A percentile compares a stretch with the other conserved stretches of the same genome.
Evolutionary conservation across 2,329 filamentous ascomycete genomes (phyloP).

Genomic region (Sordariomycetes sp.): DNA sequence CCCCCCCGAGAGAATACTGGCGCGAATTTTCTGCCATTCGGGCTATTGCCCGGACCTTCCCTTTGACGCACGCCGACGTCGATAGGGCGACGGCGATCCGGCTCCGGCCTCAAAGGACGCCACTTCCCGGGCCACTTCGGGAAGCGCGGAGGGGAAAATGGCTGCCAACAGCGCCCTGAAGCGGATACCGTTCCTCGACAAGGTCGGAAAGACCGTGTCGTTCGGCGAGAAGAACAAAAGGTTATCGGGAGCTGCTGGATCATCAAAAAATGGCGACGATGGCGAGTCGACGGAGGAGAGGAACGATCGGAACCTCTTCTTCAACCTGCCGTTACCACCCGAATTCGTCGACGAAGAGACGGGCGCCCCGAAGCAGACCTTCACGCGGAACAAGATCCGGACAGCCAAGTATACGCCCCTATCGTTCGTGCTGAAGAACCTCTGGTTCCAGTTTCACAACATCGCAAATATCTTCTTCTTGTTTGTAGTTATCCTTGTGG

Average conservation of each 20-base stretch:
- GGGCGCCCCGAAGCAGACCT: constrained; percentile 59
- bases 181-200: constrained; percentile 70
- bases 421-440: constrained; percentile 90
- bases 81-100: neutral
- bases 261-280: constrained; percentile 16
- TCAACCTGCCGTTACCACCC: constrained; percentile 72
- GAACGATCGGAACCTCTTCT: constrained; percentile 57
- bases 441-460: constrained; percentile 98
- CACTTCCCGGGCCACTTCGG: neutral
- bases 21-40: neutral
- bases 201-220: constrained; percentile 50
- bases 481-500: constrained; percentile 86
- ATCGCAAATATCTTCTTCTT: constrained; percentile 98
- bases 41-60: constrained; percentile 1
- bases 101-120: neutral
- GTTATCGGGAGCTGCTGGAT: constrained; percentile 23
- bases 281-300: constrained; percentile 25
- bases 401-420: constrained; percentile 96
- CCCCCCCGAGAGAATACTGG: constrained; percentile 1
- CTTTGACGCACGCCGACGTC: neutral
- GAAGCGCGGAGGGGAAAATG: constrained; percentile 44
- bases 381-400: constrained; percentile 88
- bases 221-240: constrained; percentile 59
- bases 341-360: constrained; percentile 64
- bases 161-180: constrained; percentile 67